Conservation (phyloP, 768 basidiomycete genomes). For the Mycena vulgaris region DNA sequence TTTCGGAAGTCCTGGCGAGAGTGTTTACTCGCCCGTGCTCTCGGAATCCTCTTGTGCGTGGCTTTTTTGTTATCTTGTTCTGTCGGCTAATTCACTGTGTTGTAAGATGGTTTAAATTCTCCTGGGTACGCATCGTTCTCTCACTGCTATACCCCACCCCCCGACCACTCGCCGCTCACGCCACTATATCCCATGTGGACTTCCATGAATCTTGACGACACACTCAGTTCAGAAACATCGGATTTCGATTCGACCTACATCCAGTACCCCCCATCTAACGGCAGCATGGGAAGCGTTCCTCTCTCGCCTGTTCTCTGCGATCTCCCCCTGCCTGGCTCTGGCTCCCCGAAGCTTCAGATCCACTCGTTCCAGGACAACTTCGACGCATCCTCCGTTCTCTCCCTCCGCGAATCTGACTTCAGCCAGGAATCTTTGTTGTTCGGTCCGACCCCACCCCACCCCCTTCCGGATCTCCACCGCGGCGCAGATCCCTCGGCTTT, state of each 20-base stretch:
- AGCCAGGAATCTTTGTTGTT: not conserved
- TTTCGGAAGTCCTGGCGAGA: not conserved
- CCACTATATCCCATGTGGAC: not conserved
- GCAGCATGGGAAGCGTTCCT: not conserved
- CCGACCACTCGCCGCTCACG: too few relatives aligned
- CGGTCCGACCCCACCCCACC: not conserved
- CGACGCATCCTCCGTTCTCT: not conserved
- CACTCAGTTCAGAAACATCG: not conserved
- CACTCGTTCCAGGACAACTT: not conserved
- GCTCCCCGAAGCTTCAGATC: not conserved
- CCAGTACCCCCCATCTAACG: not conserved
- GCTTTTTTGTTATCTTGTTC: not conserved
- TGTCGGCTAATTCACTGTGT: not conserved
- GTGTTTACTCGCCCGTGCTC: not conserved
- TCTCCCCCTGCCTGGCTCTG: not conserved
- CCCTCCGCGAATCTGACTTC: not conserved
- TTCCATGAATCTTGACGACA: not conserved
- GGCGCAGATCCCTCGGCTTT: not conserved
- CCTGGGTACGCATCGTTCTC: not conserved
- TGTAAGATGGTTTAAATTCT: not conserved
- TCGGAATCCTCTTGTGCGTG: conserved; percentile 16
- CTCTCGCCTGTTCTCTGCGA: not conserved
- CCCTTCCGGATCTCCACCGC: not conserved
- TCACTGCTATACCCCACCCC: not conserved
- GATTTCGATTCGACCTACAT: not conserved